Conservation (phyloP, 768 basidiomycete species). For the Calocybe indica region DNA sequence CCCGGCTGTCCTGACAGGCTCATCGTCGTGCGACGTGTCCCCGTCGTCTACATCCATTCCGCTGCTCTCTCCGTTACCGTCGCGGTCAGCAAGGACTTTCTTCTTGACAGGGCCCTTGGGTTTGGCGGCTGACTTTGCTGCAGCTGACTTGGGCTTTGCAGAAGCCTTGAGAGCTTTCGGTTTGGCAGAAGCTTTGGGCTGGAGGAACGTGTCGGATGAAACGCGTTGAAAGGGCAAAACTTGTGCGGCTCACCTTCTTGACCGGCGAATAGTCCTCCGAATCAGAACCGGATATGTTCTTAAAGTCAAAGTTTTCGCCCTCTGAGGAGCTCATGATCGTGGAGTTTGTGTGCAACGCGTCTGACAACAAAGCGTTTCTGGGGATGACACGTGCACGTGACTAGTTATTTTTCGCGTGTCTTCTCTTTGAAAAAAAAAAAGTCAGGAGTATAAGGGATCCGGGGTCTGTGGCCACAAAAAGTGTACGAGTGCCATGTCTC, state of each 20-base stretch:
- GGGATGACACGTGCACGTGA: not conserved
- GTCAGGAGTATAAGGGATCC: too few species aligned
- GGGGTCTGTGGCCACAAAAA: too few species aligned
- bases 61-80: slow-evolving; percentile 52
- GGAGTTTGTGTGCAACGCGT: not conserved
- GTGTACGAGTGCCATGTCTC: too few species aligned
- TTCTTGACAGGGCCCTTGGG: slow-evolving; percentile 58
- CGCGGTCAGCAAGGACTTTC: slow-evolving; percentile 61
- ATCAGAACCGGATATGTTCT: slow-evolving; percentile 53
- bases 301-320: slow-evolving; percentile 61
- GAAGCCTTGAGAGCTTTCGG: slow-evolving; percentile 30
- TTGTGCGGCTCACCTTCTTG: slow-evolving; percentile 39
- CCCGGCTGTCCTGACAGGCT: slow-evolving; percentile 15
- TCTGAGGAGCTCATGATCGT: slow-evolving; percentile 67
- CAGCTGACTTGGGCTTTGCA: slow-evolving; percentile 34
- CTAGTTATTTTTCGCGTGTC: not conserved
- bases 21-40: slow-evolving; percentile 35
- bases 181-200: slow-evolving; percentile 21
- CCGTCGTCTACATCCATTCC: slow-evolving; percentile 33
- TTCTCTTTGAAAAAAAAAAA: too few species aligned
- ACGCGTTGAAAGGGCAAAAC: slow-evolving; percentile 8
- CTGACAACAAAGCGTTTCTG: not conserved
- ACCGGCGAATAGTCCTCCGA: slow-evolving; percentile 65
- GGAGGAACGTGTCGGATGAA: not conserved
- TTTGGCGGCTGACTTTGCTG: slow-evolving; percentile 40